Base-by-base conservation (phyloP, 2,329 filamentous ascomycete genomes). In the Sporothrix pseudoabietina region DNA sequence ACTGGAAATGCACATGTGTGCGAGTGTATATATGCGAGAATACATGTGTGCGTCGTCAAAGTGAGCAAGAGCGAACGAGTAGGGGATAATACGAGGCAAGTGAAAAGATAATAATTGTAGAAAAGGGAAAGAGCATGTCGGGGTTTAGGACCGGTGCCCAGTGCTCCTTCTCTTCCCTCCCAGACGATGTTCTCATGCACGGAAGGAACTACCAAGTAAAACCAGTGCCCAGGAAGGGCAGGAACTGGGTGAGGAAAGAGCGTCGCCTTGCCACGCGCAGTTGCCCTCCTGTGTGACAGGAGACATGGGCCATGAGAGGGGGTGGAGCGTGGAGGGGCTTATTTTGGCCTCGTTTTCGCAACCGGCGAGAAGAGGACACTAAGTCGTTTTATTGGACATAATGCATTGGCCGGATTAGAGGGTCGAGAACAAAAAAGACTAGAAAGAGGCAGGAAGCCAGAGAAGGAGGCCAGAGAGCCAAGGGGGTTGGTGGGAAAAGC, bases 401-500 rank as follows among this genome's bases (percentile, higher is more conserved):
- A 32, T 19, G 55, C 22, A n/a, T 14, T 65, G 59, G 59, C 4
- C 39, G 59, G 35, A 26, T 26, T n/a, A 44, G 49, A 49, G 30
- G 66, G 61, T 39, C 19, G 49, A 65, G 54, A 72, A 61, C 68
- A 69, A 12, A 16, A 49, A 49, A 14, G 6, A 16, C 54, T 10
- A 61, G 30, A 66, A 54, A 65, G 22, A 66, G 71, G 30, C n/a
- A 74, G 26, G 39, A 68, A 41, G 9, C 22, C 72, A 65, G 59
- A 47, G 30, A 71, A 74, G 26, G 39, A 68, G 49, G 9, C 19
- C 72, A 65, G 59, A 47, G 30, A 71, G 35, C 55, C 57, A 14
- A 26, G 52, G 26, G 5, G 52, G 47, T 22, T 49, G 12, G 44
- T 49, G 44, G 71, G 69, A 35, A 71, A 75, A 77, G 75, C 75